Base-by-base conservation (phyloP, 129 eudicot species). In the Chrysanthemum lavandulifolium region DNA sequence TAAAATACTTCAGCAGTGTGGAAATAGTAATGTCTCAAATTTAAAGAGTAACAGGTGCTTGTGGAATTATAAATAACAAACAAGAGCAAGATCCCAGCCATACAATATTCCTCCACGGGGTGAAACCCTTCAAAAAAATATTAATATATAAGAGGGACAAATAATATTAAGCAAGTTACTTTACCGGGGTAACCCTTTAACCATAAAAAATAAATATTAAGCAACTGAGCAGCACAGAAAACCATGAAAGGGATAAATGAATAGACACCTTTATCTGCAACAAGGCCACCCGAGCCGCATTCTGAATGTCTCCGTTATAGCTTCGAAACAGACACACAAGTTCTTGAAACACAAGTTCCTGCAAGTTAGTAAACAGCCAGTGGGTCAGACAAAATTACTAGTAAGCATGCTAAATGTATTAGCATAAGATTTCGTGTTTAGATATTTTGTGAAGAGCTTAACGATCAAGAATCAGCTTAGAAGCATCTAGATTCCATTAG, bases 251-350 rank as follows among this genome's bases (percentile, higher is more conserved):
- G 21, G 27, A 10, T 11, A 25, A 16, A 65, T 10, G 56, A 66
- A 31, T 59, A 29, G 50, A 61, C 23, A 92, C 92, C 69, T 90
- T 72, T 54, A 90, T 79, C 29, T 85, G 87, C 83, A 84, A 54
- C 84, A 90, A 81, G 15, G 97, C 86, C 73, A 82, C 85, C 68
- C 83, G 84, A 40, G 86, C 66, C 57, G 93, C 86, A 60, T 87
- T 88, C 60, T 90, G 96, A 72, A 94, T 67, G 58, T 79, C 83
- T 40, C 77, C 81, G 66, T 84, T 88, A 54, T 76, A 52, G 80
- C 85, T 77, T 69, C 88, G 86, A 57, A 84, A 86, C 71, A 90
- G 76, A 76, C 77, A 55, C 76, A 90, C 81, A 25, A 94, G 92
- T 14, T 82, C 79, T 77, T 66, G 84, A 69, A 94, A 83, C 69